These are phyloP conservation scores for Diaporthe sp. DNA, from an alignment of 2,329 filamentous ascomycete species.

Conservation along the genomic window DNA sequence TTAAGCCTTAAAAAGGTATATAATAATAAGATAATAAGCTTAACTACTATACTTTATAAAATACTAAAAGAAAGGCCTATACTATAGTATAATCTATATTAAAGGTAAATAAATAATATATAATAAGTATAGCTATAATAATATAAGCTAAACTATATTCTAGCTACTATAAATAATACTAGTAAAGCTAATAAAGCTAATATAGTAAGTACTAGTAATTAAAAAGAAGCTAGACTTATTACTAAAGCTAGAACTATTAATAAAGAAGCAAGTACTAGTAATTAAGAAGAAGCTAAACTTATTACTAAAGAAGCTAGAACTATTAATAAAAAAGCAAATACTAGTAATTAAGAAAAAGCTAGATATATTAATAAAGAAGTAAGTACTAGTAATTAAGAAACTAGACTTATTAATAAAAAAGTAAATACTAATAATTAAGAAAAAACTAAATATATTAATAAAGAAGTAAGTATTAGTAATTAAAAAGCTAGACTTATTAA, in stretches of 20 bases:
- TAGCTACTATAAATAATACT: too few species aligned
- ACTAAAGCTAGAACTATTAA: background rate
- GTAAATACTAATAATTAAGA: too few species aligned
- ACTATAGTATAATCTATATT: background rate
- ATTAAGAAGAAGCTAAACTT: too few species aligned
- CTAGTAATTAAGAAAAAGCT: background rate
- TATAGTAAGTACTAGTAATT: background rate
- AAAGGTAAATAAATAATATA: background rate
- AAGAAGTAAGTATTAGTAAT: background rate
- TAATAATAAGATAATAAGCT: too few species aligned
- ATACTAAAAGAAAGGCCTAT: too few species aligned
- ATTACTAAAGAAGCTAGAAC: too few species aligned
- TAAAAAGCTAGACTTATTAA: background rate
- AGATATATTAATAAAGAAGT: background rate
- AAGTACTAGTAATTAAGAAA: too few species aligned
- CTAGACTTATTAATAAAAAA: too few species aligned
- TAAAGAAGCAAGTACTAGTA: background rate
- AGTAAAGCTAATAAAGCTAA: too few species aligned
- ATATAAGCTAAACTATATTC: too few species aligned
- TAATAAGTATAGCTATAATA: background rate
- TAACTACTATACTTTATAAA: too few species aligned
- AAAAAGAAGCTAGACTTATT: background rate
- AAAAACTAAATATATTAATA: too few species aligned
- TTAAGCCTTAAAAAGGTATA: background rate
- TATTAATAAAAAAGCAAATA: background rate